A percentile compares a stretch with the other conserved stretches of the same genome.
phyloP scores from a whole-genome alignment of 164 flowering plant genomes.

The Magnolia officinalis region DNA sequence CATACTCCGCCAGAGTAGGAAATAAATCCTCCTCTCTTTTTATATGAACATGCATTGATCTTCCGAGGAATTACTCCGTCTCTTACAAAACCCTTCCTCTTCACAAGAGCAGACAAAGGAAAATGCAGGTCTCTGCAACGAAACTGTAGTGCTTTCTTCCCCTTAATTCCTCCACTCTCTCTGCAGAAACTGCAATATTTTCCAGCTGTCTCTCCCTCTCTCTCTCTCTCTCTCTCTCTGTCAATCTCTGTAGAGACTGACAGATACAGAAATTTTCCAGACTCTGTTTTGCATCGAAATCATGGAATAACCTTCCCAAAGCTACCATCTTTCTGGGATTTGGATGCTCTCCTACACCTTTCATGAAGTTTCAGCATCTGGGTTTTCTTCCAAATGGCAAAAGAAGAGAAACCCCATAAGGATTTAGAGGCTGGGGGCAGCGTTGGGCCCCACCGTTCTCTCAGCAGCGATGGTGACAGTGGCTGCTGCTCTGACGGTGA shows the following conservation, averaged over 20 bases:
- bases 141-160: background rate
- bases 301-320: constrained; percentile 3
- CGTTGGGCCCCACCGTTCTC: constrained; percentile 1
- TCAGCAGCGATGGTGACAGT: constrained; percentile 15
- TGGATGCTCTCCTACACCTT: background rate
- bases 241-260: background rate
- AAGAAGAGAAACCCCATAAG: constrained; percentile 29
- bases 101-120: background rate
- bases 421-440: constrained; percentile 14
- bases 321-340: constrained; percentile 6
- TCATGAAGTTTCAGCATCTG: constrained; percentile 10
- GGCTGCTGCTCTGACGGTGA: constrained; percentile 30
- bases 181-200: background rate
- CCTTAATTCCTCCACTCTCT: background rate
- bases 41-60: background rate
- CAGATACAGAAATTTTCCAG: background rate
- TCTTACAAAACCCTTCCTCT: background rate
- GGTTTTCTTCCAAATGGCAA: constrained; percentile 28
- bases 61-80: background rate
- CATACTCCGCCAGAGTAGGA: too few species aligned
- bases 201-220: background rate
- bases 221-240: too few species aligned
- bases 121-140: constrained; percentile 4
- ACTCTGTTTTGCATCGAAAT: background rate
- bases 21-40: background rate